phyloP scores from a whole-genome alignment of 805 yeast genomes.

The Grigorovia jiainica region DNA sequence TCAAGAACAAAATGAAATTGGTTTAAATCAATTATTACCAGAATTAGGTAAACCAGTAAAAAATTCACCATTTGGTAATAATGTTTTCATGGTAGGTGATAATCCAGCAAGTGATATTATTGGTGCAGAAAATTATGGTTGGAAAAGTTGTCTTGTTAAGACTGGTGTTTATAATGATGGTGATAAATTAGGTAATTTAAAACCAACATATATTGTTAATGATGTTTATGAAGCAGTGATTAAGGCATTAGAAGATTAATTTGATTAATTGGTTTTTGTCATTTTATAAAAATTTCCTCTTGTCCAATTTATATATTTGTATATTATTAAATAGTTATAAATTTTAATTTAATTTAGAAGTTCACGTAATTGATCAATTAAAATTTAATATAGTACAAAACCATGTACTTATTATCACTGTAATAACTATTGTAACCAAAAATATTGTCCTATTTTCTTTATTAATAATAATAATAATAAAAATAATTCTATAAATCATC shows the following conservation, averaged over 20 bases:
- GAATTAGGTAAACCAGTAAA: slow-evolving; percentile 34
- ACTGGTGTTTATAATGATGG: slow-evolving; percentile 78
- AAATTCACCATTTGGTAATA: slow-evolving; percentile 35
- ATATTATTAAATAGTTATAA: no score
- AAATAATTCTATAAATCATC: slow-evolving; percentile 50
- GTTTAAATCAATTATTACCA: slow-evolving; percentile 31
- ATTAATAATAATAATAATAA: no score
- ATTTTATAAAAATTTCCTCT: no score
- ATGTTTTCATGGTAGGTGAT: slow-evolving; percentile 94
- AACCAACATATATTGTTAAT: slow-evolving; percentile 42
- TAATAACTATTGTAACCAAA: no score
- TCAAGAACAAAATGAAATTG: slow-evolving; percentile 1
- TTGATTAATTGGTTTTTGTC: no score
- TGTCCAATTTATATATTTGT: no score
- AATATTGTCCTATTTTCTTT: no score
- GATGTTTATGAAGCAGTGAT: slow-evolving; percentile 46
- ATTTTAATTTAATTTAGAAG: no score
- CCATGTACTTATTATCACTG: no score
- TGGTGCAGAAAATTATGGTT: slow-evolving; percentile 82
- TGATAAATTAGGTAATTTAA: slow-evolving; percentile 32
- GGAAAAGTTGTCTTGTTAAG: slow-evolving; percentile 76
- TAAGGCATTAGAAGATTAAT: slow-evolving; percentile 11
- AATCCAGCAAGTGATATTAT: slow-evolving; percentile 88
- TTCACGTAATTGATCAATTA: no score
- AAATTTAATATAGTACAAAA: no score